phyloP scores from a whole-genome alignment of 345 rosid genomes.

The Gynandropsis gynandra region DNA sequence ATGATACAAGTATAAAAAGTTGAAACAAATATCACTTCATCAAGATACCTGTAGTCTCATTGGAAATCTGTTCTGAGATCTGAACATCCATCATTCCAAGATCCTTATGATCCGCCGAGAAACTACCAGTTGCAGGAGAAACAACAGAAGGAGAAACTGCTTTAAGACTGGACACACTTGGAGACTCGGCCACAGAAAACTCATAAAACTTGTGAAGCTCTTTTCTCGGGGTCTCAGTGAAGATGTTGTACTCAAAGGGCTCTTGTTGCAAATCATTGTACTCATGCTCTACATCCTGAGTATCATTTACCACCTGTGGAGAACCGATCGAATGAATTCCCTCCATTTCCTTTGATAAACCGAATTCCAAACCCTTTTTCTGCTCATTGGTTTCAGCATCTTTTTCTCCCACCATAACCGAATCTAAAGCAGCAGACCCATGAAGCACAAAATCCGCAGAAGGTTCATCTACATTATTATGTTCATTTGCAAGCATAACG shows the following conservation, averaged over 20 bases:
- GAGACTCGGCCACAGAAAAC: slow-evolving; percentile 27
- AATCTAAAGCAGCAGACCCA: slow-evolving; percentile 34
- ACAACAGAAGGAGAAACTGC: slow-evolving; percentile 36
- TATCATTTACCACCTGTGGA: slow-evolving; percentile 24
- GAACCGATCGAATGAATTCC: slow-evolving; percentile 26
- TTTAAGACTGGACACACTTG: slow-evolving; percentile 30
- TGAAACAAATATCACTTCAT: slow-evolving; percentile 9
- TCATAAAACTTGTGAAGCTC: slow-evolving; percentile 56
- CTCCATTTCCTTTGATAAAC: slow-evolving; percentile 18
- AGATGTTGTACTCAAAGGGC: slow-evolving; percentile 24
- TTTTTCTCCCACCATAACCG: slow-evolving; percentile 29
- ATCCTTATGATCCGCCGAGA: slow-evolving; percentile 37
- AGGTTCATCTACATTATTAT: slow-evolving; percentile 19
- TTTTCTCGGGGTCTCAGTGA: slow-evolving; percentile 41
- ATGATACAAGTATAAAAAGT: background rate
- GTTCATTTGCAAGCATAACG: slow-evolving; percentile 28
- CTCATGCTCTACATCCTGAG: slow-evolving; percentile 20
- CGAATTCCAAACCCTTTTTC: slow-evolving; percentile 24
- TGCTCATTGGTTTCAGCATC: slow-evolving; percentile 25
- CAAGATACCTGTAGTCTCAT: slow-evolving; percentile 46
- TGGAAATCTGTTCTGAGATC: slow-evolving; percentile 27
- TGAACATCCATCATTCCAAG: slow-evolving; percentile 25
- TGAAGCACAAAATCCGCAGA: slow-evolving; percentile 14
- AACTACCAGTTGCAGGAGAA: slow-evolving; percentile 30
- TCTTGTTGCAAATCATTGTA: slow-evolving; percentile 18